Conservation (phyloP, 345 rosid genomes). For the Populus simonii region DNA sequence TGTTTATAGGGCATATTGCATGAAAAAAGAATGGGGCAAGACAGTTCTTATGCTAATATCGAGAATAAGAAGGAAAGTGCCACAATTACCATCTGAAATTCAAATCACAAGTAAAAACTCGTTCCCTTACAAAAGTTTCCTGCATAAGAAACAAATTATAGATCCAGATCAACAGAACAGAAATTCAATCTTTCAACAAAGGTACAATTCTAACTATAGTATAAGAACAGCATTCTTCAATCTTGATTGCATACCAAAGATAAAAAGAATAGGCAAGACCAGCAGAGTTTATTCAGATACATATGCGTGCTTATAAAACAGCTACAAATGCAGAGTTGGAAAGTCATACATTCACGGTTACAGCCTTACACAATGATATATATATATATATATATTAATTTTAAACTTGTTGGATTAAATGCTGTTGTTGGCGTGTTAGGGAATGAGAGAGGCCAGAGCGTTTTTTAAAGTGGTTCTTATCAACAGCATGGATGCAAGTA, state of each 20-base stretch:
- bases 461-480: neutral
- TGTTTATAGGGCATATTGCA: neutral
- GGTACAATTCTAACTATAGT: too few species aligned
- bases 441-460: neutral
- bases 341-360: neutral
- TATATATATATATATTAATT: too few species aligned
- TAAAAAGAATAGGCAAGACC: too few species aligned
- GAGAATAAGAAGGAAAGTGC: neutral
- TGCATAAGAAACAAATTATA: neutral
- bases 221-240: neutral
- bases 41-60: neutral
- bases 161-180: neutral
- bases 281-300: neutral
- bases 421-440: too few species aligned
- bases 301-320: neutral
- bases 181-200: neutral
- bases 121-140: neutral
- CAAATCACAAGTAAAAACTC: neutral
- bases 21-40: neutral
- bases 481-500: neutral
- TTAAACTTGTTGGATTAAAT: neutral
- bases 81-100: constrained; percentile 8
- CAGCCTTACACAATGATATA: neutral
- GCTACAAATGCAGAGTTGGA: neutral
- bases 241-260: neutral